Evolutionary conservation across 768 basidiomycete genomes (phyloP).

Genomic region (Tubosaeta sp.): DNA sequence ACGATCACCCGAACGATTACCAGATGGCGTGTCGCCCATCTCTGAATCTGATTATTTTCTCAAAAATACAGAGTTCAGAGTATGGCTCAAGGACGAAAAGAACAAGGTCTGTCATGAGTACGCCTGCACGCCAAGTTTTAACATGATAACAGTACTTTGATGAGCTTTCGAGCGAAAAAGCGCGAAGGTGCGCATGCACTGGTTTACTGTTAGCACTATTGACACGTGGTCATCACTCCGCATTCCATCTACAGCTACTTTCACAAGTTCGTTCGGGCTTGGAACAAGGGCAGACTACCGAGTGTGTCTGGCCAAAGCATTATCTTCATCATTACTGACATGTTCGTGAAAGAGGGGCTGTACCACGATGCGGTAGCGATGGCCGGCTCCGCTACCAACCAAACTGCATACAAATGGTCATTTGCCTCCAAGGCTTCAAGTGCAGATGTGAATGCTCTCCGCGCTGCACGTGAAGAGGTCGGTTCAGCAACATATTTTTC

Average conservation of each 20-base stretch:
- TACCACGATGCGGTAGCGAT: conserved; percentile 61
- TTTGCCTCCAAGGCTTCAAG: conserved; percentile 66
- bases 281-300: conserved; percentile 76
- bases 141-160: conserved; percentile 74
- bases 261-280: conserved; percentile 87
- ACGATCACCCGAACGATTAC: conserved; percentile 50
- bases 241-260: conserved; percentile 61
- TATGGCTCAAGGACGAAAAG: conserved; percentile 79
- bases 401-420: conserved; percentile 86
- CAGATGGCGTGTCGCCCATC: conserved; percentile 56
- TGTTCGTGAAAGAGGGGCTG: conserved; percentile 34
- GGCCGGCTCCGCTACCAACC: conserved; percentile 52
- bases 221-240: conserved; percentile 13
- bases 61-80: conserved; percentile 80
- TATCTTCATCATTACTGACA: background rate
- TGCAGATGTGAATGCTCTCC: conserved; percentile 58
- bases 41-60: conserved; percentile 85
- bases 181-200: conserved; percentile 55
- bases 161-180: conserved; percentile 76
- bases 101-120: conserved; percentile 42
- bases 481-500: conserved; percentile 38
- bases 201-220: conserved; percentile 17
- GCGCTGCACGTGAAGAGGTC: conserved; percentile 56
- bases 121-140: conserved; percentile 5
- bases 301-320: conserved; percentile 35